Base-by-base conservation (phyloP, 2,329 filamentous ascomycete genomes). In the Clathrospora elynae region DNA sequence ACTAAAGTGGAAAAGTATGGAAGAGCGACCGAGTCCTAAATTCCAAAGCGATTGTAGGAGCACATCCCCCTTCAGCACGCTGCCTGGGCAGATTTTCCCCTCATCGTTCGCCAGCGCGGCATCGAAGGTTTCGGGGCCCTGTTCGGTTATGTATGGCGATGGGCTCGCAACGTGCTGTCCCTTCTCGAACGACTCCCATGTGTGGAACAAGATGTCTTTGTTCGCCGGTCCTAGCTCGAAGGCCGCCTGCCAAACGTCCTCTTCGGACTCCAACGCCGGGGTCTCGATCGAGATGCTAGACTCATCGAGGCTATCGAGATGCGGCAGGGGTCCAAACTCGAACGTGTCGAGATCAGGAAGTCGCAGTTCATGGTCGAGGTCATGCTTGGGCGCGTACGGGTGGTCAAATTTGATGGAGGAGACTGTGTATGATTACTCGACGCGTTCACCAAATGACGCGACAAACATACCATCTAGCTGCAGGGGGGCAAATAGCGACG, bases 1-100 rank as follows among this genome's bases (percentile, higher is more conserved):
- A 35, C 84, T 73, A 76, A 82, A 89, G 0, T 69, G 62, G 64
- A 89, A 93, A 22, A 93, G 78, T 2, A 86, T 75, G 0, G 88
- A 91, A 25, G 83, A 84, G 33, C 87, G 78, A 0, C 88, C 88
- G 5, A 90, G 77, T 0, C 83, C 81, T 1, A 92, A 73, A 9
- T 83, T 79, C 48, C 86, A 74, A 1, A 92, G 71, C 8, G 83
- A 85, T 12, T 68, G 60, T 2, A 77, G 47, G 3, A 72, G 57
- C 2, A 70, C 53, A 30, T 71, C 56, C 11, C 61, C 59, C 12
- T 68, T 68, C 2, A 77, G 29, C 4, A 75, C 57, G 18, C 64
- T 65, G 10, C 64, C 66, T 24, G 76, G 31, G 53, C 62, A 20
- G 74, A 55, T 25, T 54, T 55, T 22, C 75, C 59, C 39, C 66